These are phyloP conservation scores for Jaltomata sinuosa DNA, from an alignment of 257 asterid species.

Conservation along the genomic window DNA sequence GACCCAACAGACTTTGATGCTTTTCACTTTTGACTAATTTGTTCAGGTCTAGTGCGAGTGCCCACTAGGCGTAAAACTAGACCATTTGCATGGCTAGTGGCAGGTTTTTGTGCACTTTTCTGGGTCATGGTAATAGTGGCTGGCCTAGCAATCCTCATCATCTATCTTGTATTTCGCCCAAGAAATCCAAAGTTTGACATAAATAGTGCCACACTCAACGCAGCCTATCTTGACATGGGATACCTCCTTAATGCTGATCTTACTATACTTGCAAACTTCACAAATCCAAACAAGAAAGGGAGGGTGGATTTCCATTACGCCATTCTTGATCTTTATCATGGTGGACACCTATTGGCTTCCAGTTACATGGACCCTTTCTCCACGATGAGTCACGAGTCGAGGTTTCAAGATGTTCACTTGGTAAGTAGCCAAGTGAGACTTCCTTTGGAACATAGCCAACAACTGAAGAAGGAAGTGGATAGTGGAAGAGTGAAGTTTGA, in stretches of 20 bases:
- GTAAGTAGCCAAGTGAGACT: conserved; percentile 69
- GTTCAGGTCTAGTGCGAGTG: background rate
- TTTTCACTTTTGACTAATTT: background rate
- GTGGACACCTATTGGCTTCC: conserved; percentile 38
- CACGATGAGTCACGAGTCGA: conserved; percentile 37
- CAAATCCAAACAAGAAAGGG: conserved; percentile 78
- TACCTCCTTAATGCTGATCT: conserved; percentile 71
- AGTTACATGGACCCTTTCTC: conserved; percentile 54
- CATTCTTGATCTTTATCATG: conserved; percentile 52
- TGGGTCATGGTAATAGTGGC: conserved; percentile 72
- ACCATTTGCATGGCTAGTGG: conserved; percentile 74
- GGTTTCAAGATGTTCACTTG: conserved; percentile 51
- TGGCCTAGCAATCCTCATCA: conserved; percentile 57
- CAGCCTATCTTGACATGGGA: conserved; percentile 93
- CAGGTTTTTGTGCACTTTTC: conserved; percentile 64
- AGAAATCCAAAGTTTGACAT: conserved; percentile 72
- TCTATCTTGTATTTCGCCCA: conserved; percentile 71
- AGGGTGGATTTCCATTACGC: conserved; percentile 58
- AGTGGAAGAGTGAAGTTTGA: conserved; percentile 54
- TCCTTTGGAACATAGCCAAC: conserved; percentile 28
- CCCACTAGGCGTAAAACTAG: conserved; percentile 23
- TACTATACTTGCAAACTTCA: conserved; percentile 73
- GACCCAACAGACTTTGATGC: background rate
- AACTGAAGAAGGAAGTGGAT: conserved; percentile 48
- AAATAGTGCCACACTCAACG: conserved; percentile 57